Conservation (phyloP, 1,284 basidiomycete genomes). For the Sphaerobolus stellatus region DNA sequence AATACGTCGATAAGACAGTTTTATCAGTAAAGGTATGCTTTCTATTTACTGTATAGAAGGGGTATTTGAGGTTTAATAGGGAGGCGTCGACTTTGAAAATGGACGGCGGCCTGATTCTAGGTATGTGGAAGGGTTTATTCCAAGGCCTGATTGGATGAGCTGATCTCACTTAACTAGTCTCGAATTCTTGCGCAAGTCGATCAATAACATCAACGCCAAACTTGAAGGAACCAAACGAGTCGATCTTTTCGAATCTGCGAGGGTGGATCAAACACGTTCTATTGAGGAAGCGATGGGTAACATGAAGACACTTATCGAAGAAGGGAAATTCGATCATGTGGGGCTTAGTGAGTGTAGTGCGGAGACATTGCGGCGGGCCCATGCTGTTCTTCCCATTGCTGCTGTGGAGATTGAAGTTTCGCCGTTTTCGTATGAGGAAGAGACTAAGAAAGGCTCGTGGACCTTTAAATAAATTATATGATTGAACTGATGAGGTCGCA, state of each 20-base stretch:
- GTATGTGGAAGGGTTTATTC: too few relatives aligned
- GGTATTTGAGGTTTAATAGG: too few relatives aligned
- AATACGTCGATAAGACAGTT: constrained; percentile 50
- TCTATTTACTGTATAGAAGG: too few relatives aligned
- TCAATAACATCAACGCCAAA: constrained; percentile 37
- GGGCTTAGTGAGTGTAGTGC: constrained; percentile 46
- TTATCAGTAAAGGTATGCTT: constrained; percentile 43
- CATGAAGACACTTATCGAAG: constrained; percentile 27
- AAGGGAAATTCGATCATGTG: constrained; percentile 40
- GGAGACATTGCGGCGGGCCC: constrained; percentile 43
- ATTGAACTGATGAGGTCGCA: constrained; percentile 24
- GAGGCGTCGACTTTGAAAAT: too few relatives aligned
- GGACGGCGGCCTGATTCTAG: too few relatives aligned
- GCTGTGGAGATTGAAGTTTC: constrained; percentile 55
- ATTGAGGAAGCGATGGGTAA: constrained; percentile 36
- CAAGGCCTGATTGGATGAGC: too few relatives aligned
- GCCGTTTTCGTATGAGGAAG: constrained; percentile 48
- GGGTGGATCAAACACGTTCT: constrained; percentile 31
- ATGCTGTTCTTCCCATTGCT: constrained; percentile 43
- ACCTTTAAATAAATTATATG: too few relatives aligned
- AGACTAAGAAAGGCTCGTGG: constrained; percentile 42
- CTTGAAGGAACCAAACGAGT: constrained; percentile 42
- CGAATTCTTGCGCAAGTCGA: constrained; percentile 41
- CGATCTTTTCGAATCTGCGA: constrained; percentile 44
- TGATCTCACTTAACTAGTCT: too few relatives aligned